Evolutionary conservation across 257 asterid species (phyloP).

Genomic region (Nicotiana benthamiana): DNA sequence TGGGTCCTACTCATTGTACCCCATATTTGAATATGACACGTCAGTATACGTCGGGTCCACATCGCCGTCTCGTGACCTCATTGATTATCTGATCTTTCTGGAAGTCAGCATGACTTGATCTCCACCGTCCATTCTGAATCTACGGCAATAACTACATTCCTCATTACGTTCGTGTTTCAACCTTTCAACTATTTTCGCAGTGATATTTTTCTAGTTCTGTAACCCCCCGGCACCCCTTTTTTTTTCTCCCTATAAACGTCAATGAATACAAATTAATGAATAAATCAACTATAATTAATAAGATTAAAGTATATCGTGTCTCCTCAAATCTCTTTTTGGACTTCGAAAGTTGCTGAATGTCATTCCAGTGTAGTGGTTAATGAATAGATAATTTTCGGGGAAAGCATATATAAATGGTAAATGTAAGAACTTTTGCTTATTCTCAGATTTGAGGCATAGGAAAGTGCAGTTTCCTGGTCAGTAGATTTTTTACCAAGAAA

Average conservation of each 20-base stretch:
- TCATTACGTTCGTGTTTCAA: background rate
- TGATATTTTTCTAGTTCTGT: background rate
- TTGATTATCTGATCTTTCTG: conserved; percentile 10
- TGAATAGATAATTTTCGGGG: background rate
- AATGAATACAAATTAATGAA: background rate
- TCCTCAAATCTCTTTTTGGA: background rate
- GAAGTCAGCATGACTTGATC: background rate
- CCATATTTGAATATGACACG: conserved; percentile 16
- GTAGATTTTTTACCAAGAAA: background rate
- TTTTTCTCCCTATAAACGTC: too few species aligned
- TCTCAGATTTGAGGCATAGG: background rate
- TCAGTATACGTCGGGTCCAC: conserved; percentile 30
- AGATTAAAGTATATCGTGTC: background rate
- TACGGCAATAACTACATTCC: background rate
- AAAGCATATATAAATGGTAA: background rate
- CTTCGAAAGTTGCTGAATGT: background rate
- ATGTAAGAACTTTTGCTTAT: background rate
- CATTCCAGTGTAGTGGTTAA: background rate
- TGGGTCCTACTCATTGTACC: conserved; percentile 9
- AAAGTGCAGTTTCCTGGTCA: background rate
- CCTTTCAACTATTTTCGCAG: background rate
- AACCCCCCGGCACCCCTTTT: too few species aligned
- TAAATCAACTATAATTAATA: too few species aligned
- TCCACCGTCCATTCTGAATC: background rate
- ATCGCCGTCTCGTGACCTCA: conserved; percentile 17